Evolutionary conservation across 768 basidiomycete genomes (phyloP).

Genomic region (Rhodocollybia butyracea): DNA sequence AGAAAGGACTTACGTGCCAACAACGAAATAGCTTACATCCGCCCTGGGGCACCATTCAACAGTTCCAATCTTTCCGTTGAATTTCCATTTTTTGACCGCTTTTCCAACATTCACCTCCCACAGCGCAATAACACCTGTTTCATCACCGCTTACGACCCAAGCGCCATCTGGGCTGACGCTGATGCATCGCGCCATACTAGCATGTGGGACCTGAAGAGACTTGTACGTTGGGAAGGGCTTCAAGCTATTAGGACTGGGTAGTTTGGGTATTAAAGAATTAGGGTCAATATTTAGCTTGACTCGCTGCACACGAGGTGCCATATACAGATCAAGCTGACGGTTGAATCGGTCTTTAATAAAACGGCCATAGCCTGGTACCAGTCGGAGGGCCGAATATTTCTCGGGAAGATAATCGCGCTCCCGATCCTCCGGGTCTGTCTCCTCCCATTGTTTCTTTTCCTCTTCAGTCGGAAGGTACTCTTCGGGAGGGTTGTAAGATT

Average conservation of each 20-base stretch:
- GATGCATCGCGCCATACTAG: conserved; percentile 67
- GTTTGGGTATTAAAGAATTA: conserved; percentile 85
- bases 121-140: conserved; percentile 78
- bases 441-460: conserved; percentile 83
- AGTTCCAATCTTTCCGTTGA: conserved; percentile 75
- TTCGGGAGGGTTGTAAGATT: conserved; percentile 97
- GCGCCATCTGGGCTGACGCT: conserved; percentile 84
- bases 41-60: conserved; percentile 92
- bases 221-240: conserved; percentile 92
- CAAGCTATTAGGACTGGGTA: conserved; percentile 88
- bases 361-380: conserved; percentile 87
- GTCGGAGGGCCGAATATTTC: conserved; percentile 80
- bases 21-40: conserved; percentile 77
- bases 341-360: conserved; percentile 94
- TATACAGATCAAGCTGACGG: conserved; percentile 92
- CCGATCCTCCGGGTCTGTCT: conserved; percentile 81
- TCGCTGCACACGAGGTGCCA: conserved; percentile 89
- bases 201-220: conserved; percentile 68
- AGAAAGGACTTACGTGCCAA: conserved; percentile 59
- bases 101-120: conserved; percentile 93
- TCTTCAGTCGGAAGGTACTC: conserved; percentile 89
- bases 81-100: conserved; percentile 84
- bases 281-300: conserved; percentile 91
- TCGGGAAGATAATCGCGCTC: conserved; percentile 86
- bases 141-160: conserved; percentile 92